Conservation (phyloP, 495 filamentous ascomycete genomes). For the Pyronema omphalodes region DNA sequence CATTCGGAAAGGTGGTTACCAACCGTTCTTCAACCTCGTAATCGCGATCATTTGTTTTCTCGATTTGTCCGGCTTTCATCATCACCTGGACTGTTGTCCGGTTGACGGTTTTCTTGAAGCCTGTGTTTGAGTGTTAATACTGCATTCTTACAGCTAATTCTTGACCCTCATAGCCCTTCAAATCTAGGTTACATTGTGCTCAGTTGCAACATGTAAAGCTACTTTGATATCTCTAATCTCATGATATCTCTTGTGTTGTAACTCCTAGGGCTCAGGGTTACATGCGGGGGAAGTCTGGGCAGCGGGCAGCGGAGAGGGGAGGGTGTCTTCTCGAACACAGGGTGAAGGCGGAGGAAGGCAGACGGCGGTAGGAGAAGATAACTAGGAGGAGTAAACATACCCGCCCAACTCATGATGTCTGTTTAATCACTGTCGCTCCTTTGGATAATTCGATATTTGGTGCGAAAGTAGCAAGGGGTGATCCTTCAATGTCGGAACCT, state of each 20-base stretch:
- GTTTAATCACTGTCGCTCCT: background rate
- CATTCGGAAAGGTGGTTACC: conserved; percentile 5
- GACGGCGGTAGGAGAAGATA: background rate
- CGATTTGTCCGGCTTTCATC: conserved; percentile 99
- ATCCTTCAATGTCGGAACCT: no score
- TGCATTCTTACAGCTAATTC: background rate
- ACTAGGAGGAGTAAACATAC: conserved; percentile 25
- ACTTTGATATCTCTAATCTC: no score
- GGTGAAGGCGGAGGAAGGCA: background rate
- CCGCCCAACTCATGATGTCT: conserved; percentile 46
- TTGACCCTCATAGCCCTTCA: background rate
- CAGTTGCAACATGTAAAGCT: background rate
- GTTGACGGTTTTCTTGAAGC: conserved; percentile 98
- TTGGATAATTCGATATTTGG: background rate
- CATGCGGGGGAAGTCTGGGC: no score
- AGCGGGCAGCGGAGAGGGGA: no score
- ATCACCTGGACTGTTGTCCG: conserved; percentile 98
- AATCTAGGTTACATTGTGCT: background rate
- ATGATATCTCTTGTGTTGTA: no score
- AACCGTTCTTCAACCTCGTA: conserved; percentile 96
- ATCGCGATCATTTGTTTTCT: conserved; percentile 92
- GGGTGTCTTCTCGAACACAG: no score
- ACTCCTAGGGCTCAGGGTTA: no score
- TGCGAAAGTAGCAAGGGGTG: background rate
- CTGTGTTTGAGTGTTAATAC: conserved; percentile 29